Percentiles rank a stretch among this genome's conserved stretches.
phyloP scores from a whole-genome alignment of 1,139 yeast species.

The Suhomyces guaymorum region DNA sequence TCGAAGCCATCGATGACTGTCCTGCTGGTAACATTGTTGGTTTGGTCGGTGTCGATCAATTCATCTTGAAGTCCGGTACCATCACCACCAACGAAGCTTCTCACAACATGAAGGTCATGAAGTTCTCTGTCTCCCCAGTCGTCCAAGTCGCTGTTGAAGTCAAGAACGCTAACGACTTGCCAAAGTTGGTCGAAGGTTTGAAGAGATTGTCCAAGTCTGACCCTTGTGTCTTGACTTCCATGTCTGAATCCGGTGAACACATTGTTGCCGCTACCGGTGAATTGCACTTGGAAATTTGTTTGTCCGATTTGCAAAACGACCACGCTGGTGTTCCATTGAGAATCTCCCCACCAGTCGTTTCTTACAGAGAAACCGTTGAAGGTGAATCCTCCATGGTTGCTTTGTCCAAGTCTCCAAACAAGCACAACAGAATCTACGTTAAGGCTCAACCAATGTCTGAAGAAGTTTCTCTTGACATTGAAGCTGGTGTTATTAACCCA shows the following conservation, averaged over 20 bases:
- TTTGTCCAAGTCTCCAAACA: conserved; percentile 98
- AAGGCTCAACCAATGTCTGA: conserved; percentile 96
- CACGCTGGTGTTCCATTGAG: conserved; percentile 99
- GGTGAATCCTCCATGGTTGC: conserved; percentile 94
- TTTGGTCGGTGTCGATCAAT: conserved; percentile 99
- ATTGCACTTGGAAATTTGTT: conserved; percentile 98
- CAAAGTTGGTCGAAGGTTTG: conserved; percentile 99
- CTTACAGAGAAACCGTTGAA: conserved; percentile 98
- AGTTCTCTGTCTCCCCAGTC: conserved; percentile 99
- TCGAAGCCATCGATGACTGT: conserved; percentile 98
- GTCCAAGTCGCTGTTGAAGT: conserved; percentile 99
- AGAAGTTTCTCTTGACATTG: conserved; percentile 91
- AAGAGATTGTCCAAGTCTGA: conserved; percentile 99
- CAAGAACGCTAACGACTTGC: conserved; percentile 98
- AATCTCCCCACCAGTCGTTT: conserved; percentile 96
- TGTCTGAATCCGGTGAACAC: conserved; percentile 98
- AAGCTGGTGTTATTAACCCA: conserved; percentile 87
- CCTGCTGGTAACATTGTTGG: conserved; percentile 99
- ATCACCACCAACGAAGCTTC: conserved; percentile 95
- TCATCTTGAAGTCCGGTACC: conserved; percentile 99
- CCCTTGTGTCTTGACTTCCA: conserved; percentile 92
- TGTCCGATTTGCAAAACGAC: conserved; percentile 93
- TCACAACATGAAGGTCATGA: conserved; percentile 99
- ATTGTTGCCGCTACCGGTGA: conserved; percentile 99
- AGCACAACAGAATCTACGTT: conserved; percentile 99